Evolutionary conservation across 768 basidiomycete genomes (phyloP).

Genomic region (Tylopilus balloui): DNA sequence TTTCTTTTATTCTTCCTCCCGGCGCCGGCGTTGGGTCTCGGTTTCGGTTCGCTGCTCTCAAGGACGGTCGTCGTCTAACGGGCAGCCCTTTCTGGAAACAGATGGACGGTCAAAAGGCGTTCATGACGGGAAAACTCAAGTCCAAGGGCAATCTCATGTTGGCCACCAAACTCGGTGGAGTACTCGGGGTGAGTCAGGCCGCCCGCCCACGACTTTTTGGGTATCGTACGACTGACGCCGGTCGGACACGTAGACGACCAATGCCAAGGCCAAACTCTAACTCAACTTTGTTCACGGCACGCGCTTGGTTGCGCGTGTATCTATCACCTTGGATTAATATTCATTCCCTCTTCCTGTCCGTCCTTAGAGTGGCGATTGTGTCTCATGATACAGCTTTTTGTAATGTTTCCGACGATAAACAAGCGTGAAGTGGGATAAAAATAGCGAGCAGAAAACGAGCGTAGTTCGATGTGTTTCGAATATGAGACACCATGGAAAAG

Average conservation of each 20-base stretch:
- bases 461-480: conserved; percentile 5
- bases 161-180: conserved; percentile 81
- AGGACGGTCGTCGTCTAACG: background rate
- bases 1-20: too few relatives aligned
- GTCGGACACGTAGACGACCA: conserved; percentile 25
- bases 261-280: conserved; percentile 42
- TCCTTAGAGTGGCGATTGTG: conserved; percentile 15
- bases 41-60: too few relatives aligned
- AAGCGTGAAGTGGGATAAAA: background rate
- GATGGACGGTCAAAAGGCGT: conserved; percentile 91
- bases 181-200: conserved; percentile 60
- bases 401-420: background rate
- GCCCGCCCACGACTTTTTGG: background rate
- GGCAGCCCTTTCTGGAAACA: conserved; percentile 23
- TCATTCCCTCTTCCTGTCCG: too few relatives aligned
- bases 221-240: background rate
- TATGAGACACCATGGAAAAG: background rate
- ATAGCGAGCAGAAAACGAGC: conserved; percentile 6
- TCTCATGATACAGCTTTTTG: conserved; percentile 15
- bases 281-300: background rate
- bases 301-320: background rate
- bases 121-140: conserved; percentile 94
- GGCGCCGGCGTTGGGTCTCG: too few relatives aligned
- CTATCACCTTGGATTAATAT: background rate
- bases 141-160: conserved; percentile 92